Conservation (phyloP, 2,329 filamentous ascomycete species). For the Lecanoromycetidae sp. region DNA sequence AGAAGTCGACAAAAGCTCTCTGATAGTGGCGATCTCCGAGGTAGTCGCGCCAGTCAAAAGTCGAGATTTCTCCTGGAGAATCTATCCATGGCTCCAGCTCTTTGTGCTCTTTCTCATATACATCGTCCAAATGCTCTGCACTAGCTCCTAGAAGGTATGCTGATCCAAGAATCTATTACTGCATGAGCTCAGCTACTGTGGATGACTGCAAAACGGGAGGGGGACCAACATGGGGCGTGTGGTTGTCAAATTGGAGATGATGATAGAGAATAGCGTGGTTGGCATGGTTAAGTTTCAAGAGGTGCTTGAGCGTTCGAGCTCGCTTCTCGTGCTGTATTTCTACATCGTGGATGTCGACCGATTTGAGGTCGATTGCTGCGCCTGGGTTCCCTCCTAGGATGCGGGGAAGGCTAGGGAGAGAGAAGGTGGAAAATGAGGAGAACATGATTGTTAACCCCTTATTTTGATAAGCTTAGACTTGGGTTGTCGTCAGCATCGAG, state of each 20-base stretch:
- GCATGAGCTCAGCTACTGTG: constrained; percentile 1
- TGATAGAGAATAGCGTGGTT: constrained; percentile 78
- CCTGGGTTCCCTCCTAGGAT: constrained; percentile 8
- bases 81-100: constrained; percentile 67
- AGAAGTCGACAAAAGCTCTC: constrained; percentile 85
- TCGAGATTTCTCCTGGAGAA: constrained; percentile 70
- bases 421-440: constrained; percentile 18
- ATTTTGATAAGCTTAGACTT: too few relatives aligned
- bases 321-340: constrained; percentile 70
- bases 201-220: constrained; percentile 13
- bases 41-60: constrained; percentile 76
- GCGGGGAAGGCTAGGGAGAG: constrained; percentile 14
- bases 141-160: constrained; percentile 75
- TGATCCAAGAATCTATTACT: constrained; percentile 55
- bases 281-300: constrained; percentile 82
- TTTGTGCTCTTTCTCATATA: constrained; percentile 68
- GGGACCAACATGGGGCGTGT: constrained; percentile 54
- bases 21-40: constrained; percentile 73
- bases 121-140: constrained; percentile 57
- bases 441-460: constrained; percentile 10
- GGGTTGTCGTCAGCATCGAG: too few relatives aligned
- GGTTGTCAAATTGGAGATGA: constrained; percentile 64
- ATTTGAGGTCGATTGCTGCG: constrained; percentile 40
- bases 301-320: constrained; percentile 73
- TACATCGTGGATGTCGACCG: constrained; percentile 63